These are phyloP conservation scores for Colletotrichum lini DNA, from an alignment of 2,329 filamentous ascomycete species.

Conservation along the genomic window DNA sequence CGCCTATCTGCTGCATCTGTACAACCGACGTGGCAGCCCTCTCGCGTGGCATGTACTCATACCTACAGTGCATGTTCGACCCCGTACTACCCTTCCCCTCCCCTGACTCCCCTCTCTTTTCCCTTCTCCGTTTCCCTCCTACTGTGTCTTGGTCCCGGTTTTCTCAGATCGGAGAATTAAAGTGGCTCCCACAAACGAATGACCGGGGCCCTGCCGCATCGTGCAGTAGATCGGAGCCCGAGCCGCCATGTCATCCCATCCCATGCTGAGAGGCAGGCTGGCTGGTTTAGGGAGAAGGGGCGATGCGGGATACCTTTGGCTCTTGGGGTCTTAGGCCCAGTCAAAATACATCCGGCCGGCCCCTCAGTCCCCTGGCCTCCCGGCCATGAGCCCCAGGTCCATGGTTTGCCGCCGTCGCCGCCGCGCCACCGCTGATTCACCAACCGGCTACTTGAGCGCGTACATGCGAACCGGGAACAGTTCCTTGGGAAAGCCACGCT, in stretches of 20 bases:
- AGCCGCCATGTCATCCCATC: constrained; percentile 40
- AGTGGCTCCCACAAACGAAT: constrained; percentile 38
- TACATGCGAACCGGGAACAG: constrained; percentile 85
- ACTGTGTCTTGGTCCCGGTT: constrained; percentile 24
- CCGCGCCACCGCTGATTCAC: constrained; percentile 33
- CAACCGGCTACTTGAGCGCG: constrained; percentile 68
- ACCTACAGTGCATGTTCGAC: constrained; percentile 24
- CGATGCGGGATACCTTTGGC: constrained; percentile 22
- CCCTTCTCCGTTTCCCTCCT: neutral
- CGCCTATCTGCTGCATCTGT: constrained; percentile 40
- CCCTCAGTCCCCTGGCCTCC: constrained; percentile 19
- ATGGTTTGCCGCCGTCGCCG: constrained; percentile 37
- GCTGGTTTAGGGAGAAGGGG: constrained; percentile 2
- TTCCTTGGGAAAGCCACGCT: constrained; percentile 78
- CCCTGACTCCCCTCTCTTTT: neutral
- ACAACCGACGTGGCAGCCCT: constrained; percentile 37
- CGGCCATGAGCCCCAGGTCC: constrained; percentile 29
- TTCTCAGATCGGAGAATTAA: constrained; percentile 39
- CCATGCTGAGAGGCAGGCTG: constrained; percentile 8
- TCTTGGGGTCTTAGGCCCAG: constrained; percentile 1
- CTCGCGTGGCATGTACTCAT: constrained; percentile 25
- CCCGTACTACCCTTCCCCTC: constrained; percentile 6
- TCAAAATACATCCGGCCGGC: constrained; percentile 26
- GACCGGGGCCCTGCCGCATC: constrained; percentile 40
- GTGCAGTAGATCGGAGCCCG: constrained; percentile 42